These are phyloP conservation scores for Candida sphagnicola DNA, from an alignment of 805 yeast genomes.

Conservation along the genomic window DNA sequence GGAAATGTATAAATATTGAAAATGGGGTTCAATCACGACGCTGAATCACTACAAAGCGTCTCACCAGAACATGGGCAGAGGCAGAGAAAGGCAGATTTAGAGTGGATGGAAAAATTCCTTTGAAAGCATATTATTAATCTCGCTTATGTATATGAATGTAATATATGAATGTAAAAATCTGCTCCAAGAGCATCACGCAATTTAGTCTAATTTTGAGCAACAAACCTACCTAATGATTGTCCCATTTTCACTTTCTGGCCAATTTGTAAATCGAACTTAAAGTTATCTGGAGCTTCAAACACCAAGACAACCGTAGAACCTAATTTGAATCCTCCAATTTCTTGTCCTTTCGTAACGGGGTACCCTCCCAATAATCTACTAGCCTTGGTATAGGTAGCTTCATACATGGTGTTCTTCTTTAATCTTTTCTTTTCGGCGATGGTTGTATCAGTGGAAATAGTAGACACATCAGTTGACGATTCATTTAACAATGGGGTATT, in stretches of 20 bases:
- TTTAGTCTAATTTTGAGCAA: constrained; percentile 4
- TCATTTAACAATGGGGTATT: constrained; percentile 26
- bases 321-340: constrained; percentile 94
- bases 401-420: constrained; percentile 80
- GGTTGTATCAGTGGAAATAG: constrained; percentile 7
- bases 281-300: constrained; percentile 88
- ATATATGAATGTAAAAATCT: background rate
- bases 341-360: constrained; percentile 87
- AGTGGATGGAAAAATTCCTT: background rate
- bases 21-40: no score
- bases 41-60: no score
- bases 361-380: constrained; percentile 74
- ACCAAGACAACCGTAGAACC: constrained; percentile 97
- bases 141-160: background rate
- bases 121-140: background rate
- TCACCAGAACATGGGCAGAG: no score
- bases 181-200: no score
- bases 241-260: constrained; percentile 89
- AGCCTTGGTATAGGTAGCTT: constrained; percentile 86
- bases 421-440: constrained; percentile 31
- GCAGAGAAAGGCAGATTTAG: background rate
- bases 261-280: constrained; percentile 61
- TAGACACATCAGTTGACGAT: constrained; percentile 12
- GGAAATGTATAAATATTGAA: no score
- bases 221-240: constrained; percentile 60